Evolutionary conservation across 78 protist genomes (phyloP), one percentile per base, ranked within the genome.

Genomic region (Guillardia theta): DNA sequence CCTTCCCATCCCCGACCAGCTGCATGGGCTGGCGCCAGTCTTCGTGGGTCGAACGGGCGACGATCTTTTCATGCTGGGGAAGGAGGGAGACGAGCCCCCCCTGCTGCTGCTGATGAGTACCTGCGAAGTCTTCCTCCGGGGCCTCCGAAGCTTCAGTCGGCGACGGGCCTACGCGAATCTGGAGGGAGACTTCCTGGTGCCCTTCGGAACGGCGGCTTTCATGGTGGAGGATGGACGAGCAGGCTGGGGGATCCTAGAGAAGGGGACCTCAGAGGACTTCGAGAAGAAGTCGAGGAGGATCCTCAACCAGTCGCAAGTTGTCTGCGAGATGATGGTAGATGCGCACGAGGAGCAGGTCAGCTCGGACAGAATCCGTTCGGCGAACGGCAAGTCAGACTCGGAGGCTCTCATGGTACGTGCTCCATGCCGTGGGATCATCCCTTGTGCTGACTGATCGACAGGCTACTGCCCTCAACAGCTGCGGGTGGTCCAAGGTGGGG

Each of bases 111-210:
- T 37, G 87, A 70, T 70, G 87, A 43, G 30, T 22, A 10, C 22
- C n/a, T 4, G 22, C 87, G 45, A 4, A 15, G 39, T 36, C 87
- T 70, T 70, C 87, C 87, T 70, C 87, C 39, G 22, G 41, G 47
- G 47, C 87, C 87, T 70, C 87, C 5, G 3, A 12, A 43, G 47
- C 87, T 70, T 70, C 87, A 0, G 44, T 43, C 87, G 87, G 47
- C n/a, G 87, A 43, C 87, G 87, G 87, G 87, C 87, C 47, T 70
- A 70, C 87, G 87, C 87, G 87, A 70, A 70, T 43, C 87, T 70
- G 87, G 5, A 4, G 87, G 87, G 87, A 3, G 87, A 70, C 87
- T 70, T 70, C 44, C 33, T 70, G 87, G 87, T 70, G 41, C 87
- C 87, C 39, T 70, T 70, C 87, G 87, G 87, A 27, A 70, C 87